Percentiles rank a stretch among this genome's conserved stretches.
These are phyloP conservation scores for Voacanga thouarsii DNA, from an alignment of 257 asterid species.

Conservation along the genomic window DNA sequence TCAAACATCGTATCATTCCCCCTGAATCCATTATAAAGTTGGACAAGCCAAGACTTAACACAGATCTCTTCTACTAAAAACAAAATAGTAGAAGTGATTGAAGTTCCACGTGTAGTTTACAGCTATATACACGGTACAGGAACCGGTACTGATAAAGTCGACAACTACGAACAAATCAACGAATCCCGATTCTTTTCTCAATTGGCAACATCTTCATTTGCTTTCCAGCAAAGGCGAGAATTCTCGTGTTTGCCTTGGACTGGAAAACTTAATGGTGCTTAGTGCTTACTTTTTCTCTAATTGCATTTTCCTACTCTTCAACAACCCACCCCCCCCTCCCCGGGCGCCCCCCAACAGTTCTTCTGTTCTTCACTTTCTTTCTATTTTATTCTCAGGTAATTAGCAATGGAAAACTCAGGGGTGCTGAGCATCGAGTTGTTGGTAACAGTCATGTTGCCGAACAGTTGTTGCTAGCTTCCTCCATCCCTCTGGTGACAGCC, in stretches of 20 bases:
- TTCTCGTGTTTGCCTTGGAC: background rate
- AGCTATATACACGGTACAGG: background rate
- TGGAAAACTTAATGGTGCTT: background rate
- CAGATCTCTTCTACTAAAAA: background rate
- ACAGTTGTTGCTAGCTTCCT: background rate
- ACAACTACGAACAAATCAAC: background rate
- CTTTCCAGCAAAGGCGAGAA: background rate
- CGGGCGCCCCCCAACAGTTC: background rate
- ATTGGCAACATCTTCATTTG: background rate
- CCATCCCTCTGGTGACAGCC: background rate
- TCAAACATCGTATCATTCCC: background rate
- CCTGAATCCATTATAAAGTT: background rate
- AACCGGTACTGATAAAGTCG: background rate
- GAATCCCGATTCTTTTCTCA: background rate
- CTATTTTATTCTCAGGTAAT: background rate
- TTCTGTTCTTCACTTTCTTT: background rate
- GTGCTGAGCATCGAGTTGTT: background rate
- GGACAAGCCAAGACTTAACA: background rate
- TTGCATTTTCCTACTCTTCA: background rate
- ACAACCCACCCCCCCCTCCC: background rate
- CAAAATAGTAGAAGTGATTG: constrained; percentile 4
- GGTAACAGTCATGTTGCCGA: background rate
- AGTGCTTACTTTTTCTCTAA: background rate
- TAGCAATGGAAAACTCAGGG: background rate
- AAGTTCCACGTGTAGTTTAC: background rate